Evolutionary conservation across 257 asterid genomes (phyloP).

Genomic region (Salvia miltiorrhiza): DNA sequence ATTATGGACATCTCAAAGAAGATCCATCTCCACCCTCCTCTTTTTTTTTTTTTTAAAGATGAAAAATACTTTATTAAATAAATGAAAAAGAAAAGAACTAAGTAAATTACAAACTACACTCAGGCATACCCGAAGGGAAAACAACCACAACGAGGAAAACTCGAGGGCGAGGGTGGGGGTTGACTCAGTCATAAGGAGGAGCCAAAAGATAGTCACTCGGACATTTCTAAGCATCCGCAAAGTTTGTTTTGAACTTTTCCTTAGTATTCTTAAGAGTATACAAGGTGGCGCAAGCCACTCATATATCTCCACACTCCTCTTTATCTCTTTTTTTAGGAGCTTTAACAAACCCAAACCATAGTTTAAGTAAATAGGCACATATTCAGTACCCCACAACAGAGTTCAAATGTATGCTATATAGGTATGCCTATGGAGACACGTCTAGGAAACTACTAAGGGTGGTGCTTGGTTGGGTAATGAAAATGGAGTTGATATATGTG

Average conservation of each 20-base stretch:
- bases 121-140: no score
- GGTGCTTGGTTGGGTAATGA: background rate
- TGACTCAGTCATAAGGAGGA: no score
- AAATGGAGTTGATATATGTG: background rate
- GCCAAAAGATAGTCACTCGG: no score
- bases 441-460: background rate
- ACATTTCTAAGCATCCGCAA: no score
- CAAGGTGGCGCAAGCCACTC: no score
- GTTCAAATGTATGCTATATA: background rate
- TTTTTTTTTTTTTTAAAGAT: background rate
- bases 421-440: background rate
- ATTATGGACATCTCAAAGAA: background rate
- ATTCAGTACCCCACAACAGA: background rate
- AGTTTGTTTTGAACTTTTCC: no score
- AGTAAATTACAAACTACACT: no score
- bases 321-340: background rate
- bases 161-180: no score
- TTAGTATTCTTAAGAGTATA: no score
- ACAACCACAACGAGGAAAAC: no score
- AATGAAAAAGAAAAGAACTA: no score
- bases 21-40: background rate
- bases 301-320: background rate
- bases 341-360: background rate
- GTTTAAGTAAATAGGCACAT: background rate
- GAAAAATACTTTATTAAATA: no score